Percentiles rank a stretch among this genome's conserved stretches.
Conservation (phyloP, 148 eudicot species). For the Amaranthus cruentus region DNA sequence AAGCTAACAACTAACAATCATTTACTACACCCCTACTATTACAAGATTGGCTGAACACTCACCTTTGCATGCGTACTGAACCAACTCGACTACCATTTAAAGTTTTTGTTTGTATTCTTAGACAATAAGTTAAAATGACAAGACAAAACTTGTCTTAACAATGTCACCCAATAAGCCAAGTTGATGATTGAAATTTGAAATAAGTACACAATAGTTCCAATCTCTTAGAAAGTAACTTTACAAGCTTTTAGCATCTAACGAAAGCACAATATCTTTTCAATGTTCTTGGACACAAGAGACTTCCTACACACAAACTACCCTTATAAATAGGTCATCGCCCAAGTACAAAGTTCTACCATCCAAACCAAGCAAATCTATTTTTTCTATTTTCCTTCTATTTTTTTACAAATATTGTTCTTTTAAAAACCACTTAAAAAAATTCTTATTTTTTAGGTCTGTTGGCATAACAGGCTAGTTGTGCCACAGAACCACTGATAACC, state of each 20-base stretch:
- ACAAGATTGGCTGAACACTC: too few species aligned
- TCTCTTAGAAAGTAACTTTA: slow-evolving; percentile 36
- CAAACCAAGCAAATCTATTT: slow-evolving; percentile 11
- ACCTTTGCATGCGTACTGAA: neutral
- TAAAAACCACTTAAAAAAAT: neutral
- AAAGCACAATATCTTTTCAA: slow-evolving; percentile 48
- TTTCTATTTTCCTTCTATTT: neutral
- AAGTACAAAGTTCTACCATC: slow-evolving; percentile 30
- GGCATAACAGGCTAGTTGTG: slow-evolving; percentile 18
- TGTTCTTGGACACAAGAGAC: slow-evolving; percentile 29
- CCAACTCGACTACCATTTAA: neutral
- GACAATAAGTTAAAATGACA: slow-evolving; percentile 15
- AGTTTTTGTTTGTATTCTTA: neutral
- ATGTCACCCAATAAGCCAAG: slow-evolving; percentile 10
- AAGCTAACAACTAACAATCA: too few species aligned
- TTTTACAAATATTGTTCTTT: too few species aligned
- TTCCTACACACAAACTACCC: slow-evolving; percentile 22
- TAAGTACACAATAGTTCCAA: slow-evolving; percentile 20
- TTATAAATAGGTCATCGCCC: slow-evolving; percentile 47
- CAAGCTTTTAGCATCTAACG: slow-evolving; percentile 39
- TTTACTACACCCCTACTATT: too few species aligned
- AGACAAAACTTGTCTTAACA: slow-evolving; percentile 16
- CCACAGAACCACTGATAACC: slow-evolving; percentile 4
- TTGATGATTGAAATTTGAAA: slow-evolving; percentile 15
- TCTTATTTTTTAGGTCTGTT: slow-evolving; percentile 7